A percentile compares a stretch with the other conserved stretches of the same genome.
phyloP scores from a whole-genome alignment of 768 basidiomycete species.

The Roridomyces roridus region DNA sequence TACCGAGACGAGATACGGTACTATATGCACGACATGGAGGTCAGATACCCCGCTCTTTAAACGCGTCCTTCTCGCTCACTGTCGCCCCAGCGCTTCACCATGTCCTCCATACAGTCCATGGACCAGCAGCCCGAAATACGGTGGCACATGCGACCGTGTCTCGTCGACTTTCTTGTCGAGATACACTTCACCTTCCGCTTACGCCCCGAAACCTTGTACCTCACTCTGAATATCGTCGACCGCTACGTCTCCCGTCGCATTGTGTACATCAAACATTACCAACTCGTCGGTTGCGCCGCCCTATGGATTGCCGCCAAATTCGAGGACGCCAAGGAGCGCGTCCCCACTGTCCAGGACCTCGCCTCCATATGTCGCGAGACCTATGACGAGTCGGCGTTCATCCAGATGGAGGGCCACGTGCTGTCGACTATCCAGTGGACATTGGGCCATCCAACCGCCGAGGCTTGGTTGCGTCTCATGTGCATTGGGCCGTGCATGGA shows the following conservation, averaged over 20 bases:
- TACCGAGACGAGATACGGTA: slow-evolving; percentile 90
- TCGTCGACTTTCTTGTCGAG: slow-evolving; percentile 98
- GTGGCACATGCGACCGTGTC: slow-evolving; percentile 99
- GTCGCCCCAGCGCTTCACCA: slow-evolving; percentile 70
- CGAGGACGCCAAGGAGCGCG: slow-evolving; percentile 98
- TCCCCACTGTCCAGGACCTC: slow-evolving; percentile 94
- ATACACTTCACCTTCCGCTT: slow-evolving; percentile 98
- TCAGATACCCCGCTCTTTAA: slow-evolving; percentile 49
- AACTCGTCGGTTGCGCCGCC: slow-evolving; percentile 97
- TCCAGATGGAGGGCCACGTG: slow-evolving; percentile 99
- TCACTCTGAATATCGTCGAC: slow-evolving; percentile 98
- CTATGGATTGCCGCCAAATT: slow-evolving; percentile 99
- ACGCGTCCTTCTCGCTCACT: slow-evolving; percentile 19
- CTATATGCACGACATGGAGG: slow-evolving; percentile 99
- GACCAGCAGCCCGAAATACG: slow-evolving; percentile 98
- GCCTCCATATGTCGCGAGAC: slow-evolving; percentile 95
- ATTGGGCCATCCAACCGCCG: slow-evolving; percentile 96
- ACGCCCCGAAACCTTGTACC: slow-evolving; percentile 97
- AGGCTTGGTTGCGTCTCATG: slow-evolving; percentile 92
- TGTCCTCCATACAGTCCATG: slow-evolving; percentile 95
- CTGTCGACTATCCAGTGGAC: slow-evolving; percentile 96
- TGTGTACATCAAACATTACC: slow-evolving; percentile 99
- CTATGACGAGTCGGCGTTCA: slow-evolving; percentile 96
- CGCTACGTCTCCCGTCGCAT: slow-evolving; percentile 98
- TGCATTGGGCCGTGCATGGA: slow-evolving; percentile 79